Base-by-base conservation (phyloP, 1,139 yeast genomes). In the Suhomyces bokatorum region DNA sequence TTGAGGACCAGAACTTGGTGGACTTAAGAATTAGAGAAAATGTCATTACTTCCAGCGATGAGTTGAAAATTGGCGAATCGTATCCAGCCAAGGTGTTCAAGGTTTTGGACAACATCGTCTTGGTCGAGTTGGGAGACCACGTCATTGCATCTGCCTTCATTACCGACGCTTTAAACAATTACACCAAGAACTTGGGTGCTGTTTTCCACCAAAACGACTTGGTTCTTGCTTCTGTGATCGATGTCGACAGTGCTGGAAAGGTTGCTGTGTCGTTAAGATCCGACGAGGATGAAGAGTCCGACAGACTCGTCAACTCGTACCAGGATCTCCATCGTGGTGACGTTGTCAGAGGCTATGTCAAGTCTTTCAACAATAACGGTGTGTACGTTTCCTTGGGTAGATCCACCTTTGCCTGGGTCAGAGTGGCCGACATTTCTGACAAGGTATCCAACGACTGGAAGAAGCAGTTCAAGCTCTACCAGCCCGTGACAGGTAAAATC, bases 391-490 rank as follows among this genome's bases (percentile, higher is more conserved):
- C 88, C 17, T 70, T 93, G 50, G 91, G 95, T 29, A 78, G 88
- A 54, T 70, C 77, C 1, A 73, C 87, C 24, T 80, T 80, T 57
- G 98, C 93, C 2, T 81, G 93, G 58, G 96, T 88, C 29, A 84
- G 89, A 59, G 83, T 89, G 39, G 68, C 85, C 38, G 93, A 91
- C 63, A 72, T 91, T 41, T 87, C 95, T 10, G 98, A 93, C 58
- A 75, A 85, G 1, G 87, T 72, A 58, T 70, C 89, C 59, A 84
- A 85, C 56, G 96, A 93, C 52, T 93, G 98, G 98, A 87, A 87
- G 69, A 81, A 81, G 54, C 78, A 75, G 52, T 88, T 78, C 73
- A 76, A 76, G 51, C 77, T 81, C 28, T 80, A 85, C 61, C 96
- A 90, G 66, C 70, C 78, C 16, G 91, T 91, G n/a, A 62, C 71